These are phyloP conservation scores for Fusarium algeriense DNA, from an alignment of 2,329 filamentous ascomycete genomes.

Conservation along the genomic window DNA sequence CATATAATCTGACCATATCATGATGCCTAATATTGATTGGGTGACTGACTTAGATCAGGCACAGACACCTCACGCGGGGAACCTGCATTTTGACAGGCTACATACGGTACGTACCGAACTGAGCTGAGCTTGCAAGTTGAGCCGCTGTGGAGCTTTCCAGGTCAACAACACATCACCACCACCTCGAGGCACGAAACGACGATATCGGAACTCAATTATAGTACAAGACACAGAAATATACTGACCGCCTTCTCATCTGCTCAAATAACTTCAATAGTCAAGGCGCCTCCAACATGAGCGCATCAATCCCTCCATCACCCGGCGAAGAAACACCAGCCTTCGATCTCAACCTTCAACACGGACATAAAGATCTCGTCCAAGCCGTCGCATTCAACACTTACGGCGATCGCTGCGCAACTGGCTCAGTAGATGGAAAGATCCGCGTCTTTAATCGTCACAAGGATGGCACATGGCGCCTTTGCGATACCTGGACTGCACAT, in stretches of 20 bases:
- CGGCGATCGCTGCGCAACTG: conserved; percentile 90
- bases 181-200: conserved; percentile 21
- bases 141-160: conserved; percentile 40
- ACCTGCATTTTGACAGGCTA: conserved; percentile 32
- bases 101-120: conserved; percentile 33
- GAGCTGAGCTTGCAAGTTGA: conserved; percentile 36
- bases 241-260: not conserved
- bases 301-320: conserved; percentile 52
- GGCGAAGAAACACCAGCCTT: conserved; percentile 63
- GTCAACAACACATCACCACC: conserved; percentile 41
- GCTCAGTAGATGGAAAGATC: conserved; percentile 91
- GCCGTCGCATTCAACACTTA: conserved; percentile 92
- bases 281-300: conserved; percentile 43
- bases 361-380: conserved; percentile 84
- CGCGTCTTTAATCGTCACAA: conserved; percentile 90
- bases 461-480: conserved; percentile 81
- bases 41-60: not conserved
- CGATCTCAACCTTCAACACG: conserved; percentile 75
- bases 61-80: conserved; percentile 20
- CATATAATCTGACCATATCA: not conserved
- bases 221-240: not conserved
- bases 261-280: not conserved
- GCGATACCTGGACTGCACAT: conserved; percentile 91
- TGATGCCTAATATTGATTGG: conserved; percentile 13
- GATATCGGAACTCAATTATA: conserved; percentile 15